These are phyloP conservation scores for Areca catechu DNA, from an alignment of 176 grass and related monocot genomes.

Conservation along the genomic window DNA sequence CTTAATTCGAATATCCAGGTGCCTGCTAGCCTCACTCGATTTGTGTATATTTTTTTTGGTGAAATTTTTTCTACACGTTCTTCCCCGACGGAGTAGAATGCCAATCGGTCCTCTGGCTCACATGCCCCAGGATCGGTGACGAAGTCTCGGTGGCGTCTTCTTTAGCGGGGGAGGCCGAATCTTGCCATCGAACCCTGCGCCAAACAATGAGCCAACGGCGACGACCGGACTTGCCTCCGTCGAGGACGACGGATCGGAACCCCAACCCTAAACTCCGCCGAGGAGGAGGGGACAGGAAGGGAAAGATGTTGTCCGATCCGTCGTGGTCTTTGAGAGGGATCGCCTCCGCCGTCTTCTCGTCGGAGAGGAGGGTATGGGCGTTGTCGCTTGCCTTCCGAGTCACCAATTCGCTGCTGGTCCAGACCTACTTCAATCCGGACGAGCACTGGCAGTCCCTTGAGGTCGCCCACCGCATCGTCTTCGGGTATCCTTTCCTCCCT, in stretches of 20 bases:
- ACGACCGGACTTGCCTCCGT: constrained; percentile 14
- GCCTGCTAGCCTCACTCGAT: too few species aligned
- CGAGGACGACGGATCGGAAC: neutral
- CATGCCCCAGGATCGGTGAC: too few species aligned
- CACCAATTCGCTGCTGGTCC: constrained; percentile 59
- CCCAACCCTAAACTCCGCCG: neutral
- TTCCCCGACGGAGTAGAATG: too few species aligned
- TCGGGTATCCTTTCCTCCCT: constrained; percentile 36
- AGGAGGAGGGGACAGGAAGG: neutral
- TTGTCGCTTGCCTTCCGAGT: constrained; percentile 52
- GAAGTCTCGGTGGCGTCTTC: too few species aligned
- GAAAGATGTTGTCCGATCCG: neutral
- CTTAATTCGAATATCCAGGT: too few species aligned
- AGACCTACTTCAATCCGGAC: constrained; percentile 91
- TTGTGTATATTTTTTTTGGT: too few species aligned
- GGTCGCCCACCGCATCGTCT: constrained; percentile 78
- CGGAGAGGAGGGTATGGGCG: constrained; percentile 42
- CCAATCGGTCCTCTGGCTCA: too few species aligned
- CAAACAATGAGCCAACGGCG: too few species aligned
- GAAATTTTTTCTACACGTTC: too few species aligned
- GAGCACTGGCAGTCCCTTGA: constrained; percentile 97
- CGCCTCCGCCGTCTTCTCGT: neutral
- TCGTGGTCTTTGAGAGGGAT: neutral
- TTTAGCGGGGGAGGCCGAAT: too few species aligned
- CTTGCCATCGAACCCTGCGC: too few species aligned